Conservation (phyloP, 352 stramenopile species). For the Phytophthora pini region DNA sequence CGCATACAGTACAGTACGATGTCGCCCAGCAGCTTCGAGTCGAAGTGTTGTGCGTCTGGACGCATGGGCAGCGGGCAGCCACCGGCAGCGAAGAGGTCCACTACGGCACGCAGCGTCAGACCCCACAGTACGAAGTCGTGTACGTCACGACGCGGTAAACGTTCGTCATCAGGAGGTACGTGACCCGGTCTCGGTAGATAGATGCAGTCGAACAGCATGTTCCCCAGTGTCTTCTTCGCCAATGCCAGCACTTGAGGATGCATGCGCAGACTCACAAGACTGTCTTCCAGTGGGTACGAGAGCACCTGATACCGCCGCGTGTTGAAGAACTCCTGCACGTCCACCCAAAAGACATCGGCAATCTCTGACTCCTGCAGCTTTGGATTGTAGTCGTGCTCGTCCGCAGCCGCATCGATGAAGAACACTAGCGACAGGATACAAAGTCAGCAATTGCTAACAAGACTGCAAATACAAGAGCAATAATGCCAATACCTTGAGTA, state of each 20-base stretch:
- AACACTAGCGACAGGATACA: conserved; percentile 55
- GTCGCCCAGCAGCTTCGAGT: conserved; percentile 55
- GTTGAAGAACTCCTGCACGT: conserved; percentile 81
- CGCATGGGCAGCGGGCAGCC: conserved; percentile 56
- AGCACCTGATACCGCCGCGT: conserved; percentile 60
- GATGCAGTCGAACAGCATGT: conserved; percentile 73
- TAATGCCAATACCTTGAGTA: conserved; percentile 53
- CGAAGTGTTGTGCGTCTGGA: conserved; percentile 62
- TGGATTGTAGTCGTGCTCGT: conserved; percentile 54
- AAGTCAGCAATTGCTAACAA: conserved; percentile 8
- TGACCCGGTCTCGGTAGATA: conserved; percentile 74
- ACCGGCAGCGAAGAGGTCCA: conserved; percentile 52
- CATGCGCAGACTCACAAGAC: conserved; percentile 46
- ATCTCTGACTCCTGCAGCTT: conserved; percentile 75
- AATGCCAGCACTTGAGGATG: conserved; percentile 40
- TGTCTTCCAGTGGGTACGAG: conserved; percentile 65
- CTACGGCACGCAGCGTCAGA: conserved; percentile 76
- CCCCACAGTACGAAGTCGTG: conserved; percentile 89
- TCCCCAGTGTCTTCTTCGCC: conserved; percentile 49
- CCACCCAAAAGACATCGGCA: conserved; percentile 83
- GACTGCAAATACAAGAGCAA: not conserved
- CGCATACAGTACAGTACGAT: conserved; percentile 61
- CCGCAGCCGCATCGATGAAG: conserved; percentile 60
- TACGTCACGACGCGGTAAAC: conserved; percentile 40
- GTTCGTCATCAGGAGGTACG: conserved; percentile 47